These are phyloP conservation scores for Papiliotrema terrestris DNA, from an alignment of 1,284 basidiomycete species.

Conservation along the genomic window DNA sequence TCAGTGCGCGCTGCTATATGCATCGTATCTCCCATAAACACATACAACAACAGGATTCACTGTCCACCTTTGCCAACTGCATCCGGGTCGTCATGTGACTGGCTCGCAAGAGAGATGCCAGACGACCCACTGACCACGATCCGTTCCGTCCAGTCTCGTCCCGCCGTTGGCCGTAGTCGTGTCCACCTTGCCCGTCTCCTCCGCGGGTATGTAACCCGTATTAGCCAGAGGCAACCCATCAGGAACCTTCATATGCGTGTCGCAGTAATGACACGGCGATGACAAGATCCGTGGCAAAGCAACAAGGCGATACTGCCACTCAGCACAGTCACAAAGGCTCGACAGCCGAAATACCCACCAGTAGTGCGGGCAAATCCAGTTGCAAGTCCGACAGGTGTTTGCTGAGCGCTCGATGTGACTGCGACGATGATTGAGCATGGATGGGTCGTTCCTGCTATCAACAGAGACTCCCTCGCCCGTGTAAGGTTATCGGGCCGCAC, in stretches of 20 bases:
- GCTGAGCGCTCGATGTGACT: conserved; percentile 5
- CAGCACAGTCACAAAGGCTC: background rate
- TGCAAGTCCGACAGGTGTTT: conserved; percentile 10
- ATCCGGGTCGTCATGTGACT: background rate
- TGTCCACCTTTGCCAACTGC: no score
- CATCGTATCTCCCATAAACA: no score
- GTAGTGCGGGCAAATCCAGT: conserved; percentile 11
- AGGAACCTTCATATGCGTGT: conserved; percentile 5
- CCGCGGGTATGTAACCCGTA: conserved; percentile 8
- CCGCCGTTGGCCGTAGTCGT: background rate
- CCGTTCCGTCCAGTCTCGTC: background rate
- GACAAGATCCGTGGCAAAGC: conserved; percentile 1
- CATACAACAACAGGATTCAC: background rate
- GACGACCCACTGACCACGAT: conserved; percentile 13
- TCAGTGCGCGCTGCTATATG: no score
- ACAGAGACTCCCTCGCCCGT: no score
- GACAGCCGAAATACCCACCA: conserved; percentile 7
- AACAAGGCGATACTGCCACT: conserved; percentile 11
- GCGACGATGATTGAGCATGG: conserved; percentile 4
- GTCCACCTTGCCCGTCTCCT: background rate
- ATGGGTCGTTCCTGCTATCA: conserved; percentile 2
- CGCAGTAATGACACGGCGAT: conserved; percentile 14
- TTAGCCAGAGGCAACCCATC: conserved; percentile 11
- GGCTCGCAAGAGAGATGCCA: conserved; percentile 21
- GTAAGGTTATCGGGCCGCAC: background rate